phyloP scores from a whole-genome alignment of 1,139 yeast species.

The Yamadazyma oceani region DNA sequence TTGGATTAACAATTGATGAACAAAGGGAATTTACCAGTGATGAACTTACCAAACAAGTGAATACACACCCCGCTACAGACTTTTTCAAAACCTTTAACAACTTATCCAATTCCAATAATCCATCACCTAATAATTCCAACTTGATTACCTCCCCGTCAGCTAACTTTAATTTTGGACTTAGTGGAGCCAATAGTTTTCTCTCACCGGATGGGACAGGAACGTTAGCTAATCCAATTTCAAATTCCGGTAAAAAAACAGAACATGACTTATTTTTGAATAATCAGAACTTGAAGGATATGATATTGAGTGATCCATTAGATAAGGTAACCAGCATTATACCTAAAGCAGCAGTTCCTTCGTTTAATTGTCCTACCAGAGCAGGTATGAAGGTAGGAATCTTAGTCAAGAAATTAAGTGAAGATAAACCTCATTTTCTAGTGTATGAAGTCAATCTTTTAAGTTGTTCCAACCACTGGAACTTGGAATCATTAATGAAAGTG shows the following conservation, averaged over 20 bases:
- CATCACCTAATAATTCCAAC: constrained; percentile 23
- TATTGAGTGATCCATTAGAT: constrained; percentile 50
- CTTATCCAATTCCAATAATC: constrained; percentile 22
- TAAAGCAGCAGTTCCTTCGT: constrained; percentile 58
- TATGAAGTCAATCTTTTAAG: constrained; percentile 67
- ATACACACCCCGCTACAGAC: constrained; percentile 12
- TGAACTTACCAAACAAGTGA: constrained; percentile 2
- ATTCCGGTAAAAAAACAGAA: neutral
- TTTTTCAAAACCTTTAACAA: constrained; percentile 18
- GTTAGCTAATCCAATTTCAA: constrained; percentile 2
- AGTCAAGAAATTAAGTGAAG: constrained; percentile 32
- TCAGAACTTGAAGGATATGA: constrained; percentile 29
- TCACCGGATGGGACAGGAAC: constrained; percentile 31
- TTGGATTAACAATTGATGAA: constrained; percentile 1
- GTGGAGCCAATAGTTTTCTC: constrained; percentile 18
- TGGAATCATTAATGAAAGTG: constrained; percentile 56
- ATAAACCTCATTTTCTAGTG: constrained; percentile 25
- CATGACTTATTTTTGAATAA: neutral
- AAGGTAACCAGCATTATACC: constrained; percentile 67
- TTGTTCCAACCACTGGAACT: constrained; percentile 64
- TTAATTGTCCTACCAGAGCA: constrained; percentile 68
- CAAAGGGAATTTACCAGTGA: constrained; percentile 2
- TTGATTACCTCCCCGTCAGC: constrained; percentile 40
- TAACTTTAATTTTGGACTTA: constrained; percentile 15
- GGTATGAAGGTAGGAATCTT: constrained; percentile 75